Percentiles rank a stretch among this genome's conserved stretches.
These are phyloP conservation scores for Globisporangium heterothallicum DNA, from an alignment of 352 stramenopile species.

Conservation along the genomic window DNA sequence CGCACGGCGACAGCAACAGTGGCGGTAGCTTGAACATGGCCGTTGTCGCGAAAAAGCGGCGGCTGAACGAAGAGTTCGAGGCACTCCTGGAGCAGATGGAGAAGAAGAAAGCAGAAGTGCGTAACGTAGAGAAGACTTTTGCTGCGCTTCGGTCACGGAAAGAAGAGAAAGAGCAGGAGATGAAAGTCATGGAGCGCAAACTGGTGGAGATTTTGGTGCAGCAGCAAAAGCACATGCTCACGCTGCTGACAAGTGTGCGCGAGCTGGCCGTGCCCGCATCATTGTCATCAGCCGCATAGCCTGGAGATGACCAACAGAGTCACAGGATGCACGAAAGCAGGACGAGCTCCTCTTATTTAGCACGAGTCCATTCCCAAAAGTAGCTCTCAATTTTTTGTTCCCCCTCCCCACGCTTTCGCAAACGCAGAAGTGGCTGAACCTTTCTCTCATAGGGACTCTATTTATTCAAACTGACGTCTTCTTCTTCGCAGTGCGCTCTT, in stretches of 20 bases:
- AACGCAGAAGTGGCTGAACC: too few relatives aligned
- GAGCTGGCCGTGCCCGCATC: conserved; percentile 21
- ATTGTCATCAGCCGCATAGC: neutral
- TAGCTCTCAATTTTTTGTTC: too few relatives aligned
- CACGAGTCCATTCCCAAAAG: too few relatives aligned
- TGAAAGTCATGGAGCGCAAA: conserved; percentile 72
- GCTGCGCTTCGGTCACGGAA: conserved; percentile 36
- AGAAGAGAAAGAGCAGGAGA: conserved; percentile 74
- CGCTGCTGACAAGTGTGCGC: conserved; percentile 35
- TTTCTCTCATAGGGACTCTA: too few relatives aligned
- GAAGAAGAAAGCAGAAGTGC: conserved; percentile 55
- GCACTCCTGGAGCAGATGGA: conserved; percentile 66
- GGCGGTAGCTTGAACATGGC: conserved; percentile 49
- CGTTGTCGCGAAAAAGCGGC: conserved; percentile 65
- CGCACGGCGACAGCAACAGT: neutral
- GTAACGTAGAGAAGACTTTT: conserved; percentile 59
- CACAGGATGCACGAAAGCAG: too few relatives aligned
- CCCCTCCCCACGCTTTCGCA: too few relatives aligned
- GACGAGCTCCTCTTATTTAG: too few relatives aligned
- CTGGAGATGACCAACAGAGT: too few relatives aligned
- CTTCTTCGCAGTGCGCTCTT: too few relatives aligned
- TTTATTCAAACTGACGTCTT: too few relatives aligned
- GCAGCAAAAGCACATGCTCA: conserved; percentile 77
- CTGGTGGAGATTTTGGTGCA: conserved; percentile 81
- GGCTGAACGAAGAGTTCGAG: conserved; percentile 81